These are phyloP conservation scores for Podila epigama DNA, from an alignment of 192 early-diverging fungal genomes.

Conservation along the genomic window DNA sequence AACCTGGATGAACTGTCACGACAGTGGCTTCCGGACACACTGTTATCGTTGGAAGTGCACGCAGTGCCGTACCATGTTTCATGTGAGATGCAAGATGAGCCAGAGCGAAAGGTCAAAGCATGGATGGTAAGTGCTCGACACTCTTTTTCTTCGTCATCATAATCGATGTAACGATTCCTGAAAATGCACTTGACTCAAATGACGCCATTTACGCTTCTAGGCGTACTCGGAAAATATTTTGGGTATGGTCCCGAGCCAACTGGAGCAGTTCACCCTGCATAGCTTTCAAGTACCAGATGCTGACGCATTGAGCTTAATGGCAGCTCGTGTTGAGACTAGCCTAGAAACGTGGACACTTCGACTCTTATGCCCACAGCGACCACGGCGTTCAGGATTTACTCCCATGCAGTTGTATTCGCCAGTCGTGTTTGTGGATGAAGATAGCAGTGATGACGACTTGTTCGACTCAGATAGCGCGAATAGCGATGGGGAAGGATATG, in stretches of 20 bases:
- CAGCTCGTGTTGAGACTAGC: not conserved
- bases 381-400: not conserved
- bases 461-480: not conserved
- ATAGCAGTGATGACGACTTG: conserved; percentile 12
- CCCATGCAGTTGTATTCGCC: conserved; percentile 13
- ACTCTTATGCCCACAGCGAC: conserved; percentile 24
- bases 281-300: conserved; percentile 17
- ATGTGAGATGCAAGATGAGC: conserved; percentile 18
- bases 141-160: not conserved
- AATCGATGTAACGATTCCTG: too few relatives aligned
- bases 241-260: conserved; percentile 2
- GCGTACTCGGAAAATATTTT: conserved; percentile 15
- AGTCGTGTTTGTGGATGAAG: conserved; percentile 14
- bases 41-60: conserved; percentile 10
- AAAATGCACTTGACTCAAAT: too few relatives aligned
- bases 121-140: conserved; percentile 22
- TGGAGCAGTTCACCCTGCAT: conserved; percentile 12
- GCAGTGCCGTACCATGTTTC: conserved; percentile 24
- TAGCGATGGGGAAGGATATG: conserved; percentile 1
- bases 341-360: conserved; percentile 24
- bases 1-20: not conserved
- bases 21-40: conserved; percentile 17
- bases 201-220: too few relatives aligned
- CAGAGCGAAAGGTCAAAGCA: not conserved
- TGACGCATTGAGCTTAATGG: conserved; percentile 1